Conservation (phyloP, 768 basidiomycete genomes). For the Royoungia palumana region DNA sequence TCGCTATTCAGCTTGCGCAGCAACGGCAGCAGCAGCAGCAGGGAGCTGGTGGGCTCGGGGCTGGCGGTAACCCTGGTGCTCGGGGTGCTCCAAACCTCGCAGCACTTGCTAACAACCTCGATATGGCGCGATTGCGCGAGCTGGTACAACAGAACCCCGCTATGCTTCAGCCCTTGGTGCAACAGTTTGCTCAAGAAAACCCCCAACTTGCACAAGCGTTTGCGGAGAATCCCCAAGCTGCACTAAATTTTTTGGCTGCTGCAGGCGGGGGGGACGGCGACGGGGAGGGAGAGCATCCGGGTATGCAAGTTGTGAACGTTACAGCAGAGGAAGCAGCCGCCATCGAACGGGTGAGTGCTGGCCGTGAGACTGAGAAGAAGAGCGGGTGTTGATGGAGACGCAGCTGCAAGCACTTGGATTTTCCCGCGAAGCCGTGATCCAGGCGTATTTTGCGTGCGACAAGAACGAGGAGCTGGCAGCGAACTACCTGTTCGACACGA, state of each 20-base stretch:
- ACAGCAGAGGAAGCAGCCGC: conserved; percentile 87
- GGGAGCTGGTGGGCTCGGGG: conserved; percentile 31
- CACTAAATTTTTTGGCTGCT: conserved; percentile 58
- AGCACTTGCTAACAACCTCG: conserved; percentile 57
- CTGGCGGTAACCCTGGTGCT: conserved; percentile 19
- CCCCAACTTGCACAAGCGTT: conserved; percentile 71
- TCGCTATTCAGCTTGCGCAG: conserved; percentile 59
- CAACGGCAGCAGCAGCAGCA: conserved; percentile 49
- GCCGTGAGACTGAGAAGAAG: conserved; percentile 6
- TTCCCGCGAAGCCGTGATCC: conserved; percentile 69
- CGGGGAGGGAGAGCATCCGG: conserved; percentile 38
- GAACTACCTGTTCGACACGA: conserved; percentile 82
- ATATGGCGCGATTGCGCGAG: conserved; percentile 70
- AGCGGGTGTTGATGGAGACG: conserved; percentile 1
- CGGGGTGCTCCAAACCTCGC: conserved; percentile 40
- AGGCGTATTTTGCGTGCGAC: conserved; percentile 94
- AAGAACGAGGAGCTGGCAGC: conserved; percentile 97
- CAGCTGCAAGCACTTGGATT: conserved; percentile 90
- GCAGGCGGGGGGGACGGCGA: conserved; percentile 39
- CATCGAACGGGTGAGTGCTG: conserved; percentile 71
- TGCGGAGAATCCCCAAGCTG: conserved; percentile 65
- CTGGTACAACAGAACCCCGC: conserved; percentile 75
- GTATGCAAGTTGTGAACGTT: conserved; percentile 56
- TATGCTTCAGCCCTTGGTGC: conserved; percentile 73
- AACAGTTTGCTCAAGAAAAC: conserved; percentile 73